phyloP scores from a whole-genome alignment of 345 rosid genomes.

The Pelargonium nanum region DNA sequence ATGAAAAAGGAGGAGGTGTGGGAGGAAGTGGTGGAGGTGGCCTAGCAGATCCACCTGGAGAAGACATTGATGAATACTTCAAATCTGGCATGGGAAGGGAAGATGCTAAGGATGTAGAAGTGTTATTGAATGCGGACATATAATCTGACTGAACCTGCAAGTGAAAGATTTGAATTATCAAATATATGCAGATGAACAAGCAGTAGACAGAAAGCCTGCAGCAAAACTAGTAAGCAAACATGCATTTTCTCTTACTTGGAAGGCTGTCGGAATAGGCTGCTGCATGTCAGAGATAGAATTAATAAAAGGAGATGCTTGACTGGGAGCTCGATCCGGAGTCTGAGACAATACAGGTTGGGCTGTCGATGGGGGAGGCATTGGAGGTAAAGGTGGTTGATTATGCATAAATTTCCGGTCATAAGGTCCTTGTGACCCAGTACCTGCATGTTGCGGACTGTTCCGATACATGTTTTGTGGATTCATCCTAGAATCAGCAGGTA shows the following conservation, averaged over 20 bases:
- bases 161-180: slow-evolving; percentile 2
- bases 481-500: slow-evolving; percentile 51
- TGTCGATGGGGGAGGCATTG: slow-evolving; percentile 68
- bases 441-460: slow-evolving; percentile 50
- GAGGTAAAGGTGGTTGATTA: slow-evolving; percentile 90
- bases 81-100: slow-evolving; percentile 27
- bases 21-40: slow-evolving; percentile 82
- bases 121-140: slow-evolving; percentile 23
- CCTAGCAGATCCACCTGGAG: slow-evolving; percentile 66
- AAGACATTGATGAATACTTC: slow-evolving; percentile 33
- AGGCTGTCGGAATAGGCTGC: slow-evolving; percentile 22
- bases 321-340: slow-evolving; percentile 35
- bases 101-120: slow-evolving; percentile 24
- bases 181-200: slow-evolving; percentile 4
- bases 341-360: slow-evolving; percentile 42
- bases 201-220: not conserved
- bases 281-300: slow-evolving; percentile 29
- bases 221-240: not conserved
- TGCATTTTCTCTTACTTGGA: slow-evolving; percentile 27
- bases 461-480: slow-evolving; percentile 47
- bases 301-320: slow-evolving; percentile 41
- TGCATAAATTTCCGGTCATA: slow-evolving; percentile 56
- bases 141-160: slow-evolving; percentile 56
- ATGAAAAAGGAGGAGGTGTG: slow-evolving; percentile 72
- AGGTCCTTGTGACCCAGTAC: slow-evolving; percentile 48